Conservation (phyloP, 2,329 filamentous ascomycete species). For the Colletotrichum sp. region DNA sequence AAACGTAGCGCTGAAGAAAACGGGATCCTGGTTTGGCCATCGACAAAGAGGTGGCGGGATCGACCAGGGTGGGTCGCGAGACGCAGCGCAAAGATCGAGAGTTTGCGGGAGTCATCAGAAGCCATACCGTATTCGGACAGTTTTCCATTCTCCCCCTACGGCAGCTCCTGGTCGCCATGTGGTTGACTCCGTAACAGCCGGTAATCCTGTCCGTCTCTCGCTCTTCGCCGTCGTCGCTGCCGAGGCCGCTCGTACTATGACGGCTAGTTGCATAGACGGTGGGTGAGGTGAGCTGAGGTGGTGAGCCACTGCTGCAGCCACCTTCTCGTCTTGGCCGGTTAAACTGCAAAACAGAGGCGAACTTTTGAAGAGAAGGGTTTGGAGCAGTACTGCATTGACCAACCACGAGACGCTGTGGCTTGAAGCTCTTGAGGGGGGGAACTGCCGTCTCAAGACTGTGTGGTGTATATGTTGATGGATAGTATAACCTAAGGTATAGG, state of each 20-base stretch:
- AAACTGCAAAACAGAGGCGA: neutral
- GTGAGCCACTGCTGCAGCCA: neutral
- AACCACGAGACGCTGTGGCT: neutral
- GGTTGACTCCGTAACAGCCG: slow-evolving; percentile 10
- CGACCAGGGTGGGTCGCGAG: neutral
- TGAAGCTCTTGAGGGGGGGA: neutral
- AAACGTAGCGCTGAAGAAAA: slow-evolving; percentile 6
- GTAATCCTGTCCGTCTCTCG: neutral
- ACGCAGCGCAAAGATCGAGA: slow-evolving; percentile 8
- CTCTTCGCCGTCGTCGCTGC: neutral
- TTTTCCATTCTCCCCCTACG: neutral
- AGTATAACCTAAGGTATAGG: neutral
- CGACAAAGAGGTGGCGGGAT: neutral
- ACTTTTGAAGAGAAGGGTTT: neutral
- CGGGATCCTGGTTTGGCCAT: neutral
- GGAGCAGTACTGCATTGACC: slow-evolving; percentile 1
- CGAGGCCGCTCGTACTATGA: neutral
- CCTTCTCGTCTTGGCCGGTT: neutral
- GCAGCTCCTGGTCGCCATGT: neutral
- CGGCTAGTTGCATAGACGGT: slow-evolving; percentile 6
- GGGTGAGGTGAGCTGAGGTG: neutral
- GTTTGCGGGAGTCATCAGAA: slow-evolving; percentile 15
- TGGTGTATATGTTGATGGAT: neutral
- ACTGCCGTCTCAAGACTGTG: slow-evolving; percentile 1
- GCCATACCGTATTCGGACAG: neutral